Evolutionary conservation across 305 asterid species (phyloP), one percentile per base, ranked within the genome.

Genomic region (Ajuga reptans): DNA sequence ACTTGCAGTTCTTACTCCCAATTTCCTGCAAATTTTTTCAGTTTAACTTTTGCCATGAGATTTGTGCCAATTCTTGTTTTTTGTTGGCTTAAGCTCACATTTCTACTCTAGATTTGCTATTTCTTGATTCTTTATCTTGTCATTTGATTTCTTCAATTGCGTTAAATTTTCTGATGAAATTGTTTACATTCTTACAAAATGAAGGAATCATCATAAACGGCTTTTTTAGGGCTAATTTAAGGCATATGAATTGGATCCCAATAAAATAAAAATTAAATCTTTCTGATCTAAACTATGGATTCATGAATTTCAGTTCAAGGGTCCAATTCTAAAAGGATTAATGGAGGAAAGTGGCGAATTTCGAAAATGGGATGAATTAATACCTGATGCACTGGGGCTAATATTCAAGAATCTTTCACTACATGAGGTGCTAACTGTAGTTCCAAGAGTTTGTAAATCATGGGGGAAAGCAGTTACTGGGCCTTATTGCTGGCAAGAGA

Each of bases 401-500:
- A 92, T 92, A 74, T 92, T 92, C 82, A 79, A 82, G 77, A 88
- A 84, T 54, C 92, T 92, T 14, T 46, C 92, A 12, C 76, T 92
- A 33, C 49, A 37, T 3, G 97, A 89, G 79, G 72, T 86, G 29
- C 84, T 92, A 24, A 86, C 96, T n/a, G 83, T 87, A 37, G 92
- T 88, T 15, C 96, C 96, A 9, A 80, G 81, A 59, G 97, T 92
- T 45, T 88, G 97, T 80, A 90, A 88, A 72, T 92, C 98, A 31
- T 92, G 97, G 98, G 76, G 69, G 10, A 83, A 75, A 72, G 95
- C 86, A 12, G 94, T 82, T 5, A 70, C 4, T 42, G 95, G 96
- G 9, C 95, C 95, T 39, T 88, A 85, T 71, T 92, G 97, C 75
- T 92, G 93, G 96, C 94, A 88, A 80, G 94, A 88, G 77, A 92